A percentile compares a stretch with the other conserved stretches of the same genome.
phyloP scores from a whole-genome alignment of 352 stramenopile species.

The Pythium rhizo-oryzae region DNA sequence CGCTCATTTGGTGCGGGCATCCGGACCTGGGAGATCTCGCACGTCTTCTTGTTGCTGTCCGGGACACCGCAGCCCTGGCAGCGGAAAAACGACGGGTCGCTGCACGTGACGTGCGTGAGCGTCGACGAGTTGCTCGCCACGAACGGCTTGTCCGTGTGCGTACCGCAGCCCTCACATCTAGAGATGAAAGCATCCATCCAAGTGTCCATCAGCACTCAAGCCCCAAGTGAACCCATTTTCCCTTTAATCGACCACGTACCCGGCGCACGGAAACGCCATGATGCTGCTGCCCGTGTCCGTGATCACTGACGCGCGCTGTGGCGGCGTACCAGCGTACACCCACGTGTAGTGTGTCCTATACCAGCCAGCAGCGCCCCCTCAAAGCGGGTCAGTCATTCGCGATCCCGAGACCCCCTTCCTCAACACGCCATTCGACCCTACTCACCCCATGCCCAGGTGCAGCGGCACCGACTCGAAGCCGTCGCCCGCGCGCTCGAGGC shows the following conservation, averaged over 20 bases:
- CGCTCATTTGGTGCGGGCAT: too few relatives aligned
- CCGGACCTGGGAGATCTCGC: constrained; percentile 52
- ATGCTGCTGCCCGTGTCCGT: constrained; percentile 79
- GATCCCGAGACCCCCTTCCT: not conserved
- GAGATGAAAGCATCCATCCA: not conserved
- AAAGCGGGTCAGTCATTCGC: too few relatives aligned
- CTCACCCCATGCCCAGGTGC: constrained; percentile 65
- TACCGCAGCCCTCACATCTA: constrained; percentile 65
- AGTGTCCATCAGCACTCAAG: too few relatives aligned
- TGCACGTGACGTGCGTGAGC: constrained; percentile 70
- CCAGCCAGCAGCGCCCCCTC: too few relatives aligned
- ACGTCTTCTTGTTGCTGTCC: constrained; percentile 44
- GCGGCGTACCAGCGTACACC: constrained; percentile 80
- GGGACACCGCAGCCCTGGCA: constrained; percentile 50
- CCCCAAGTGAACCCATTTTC: not conserved
- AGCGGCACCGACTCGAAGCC: constrained; percentile 64
- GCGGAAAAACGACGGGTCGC: constrained; percentile 47
- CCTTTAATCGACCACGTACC: constrained; percentile 30
- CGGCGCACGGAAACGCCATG: constrained; percentile 83
- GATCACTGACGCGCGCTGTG: constrained; percentile 83
- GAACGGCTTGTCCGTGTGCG: constrained; percentile 80
- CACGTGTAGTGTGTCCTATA: constrained; percentile 88
- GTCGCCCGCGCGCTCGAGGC: constrained; percentile 37
- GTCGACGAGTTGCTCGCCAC: constrained; percentile 60
- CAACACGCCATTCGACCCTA: not conserved